Percentiles rank a stretch among this genome's conserved stretches.
These are phyloP conservation scores for Cystobasidium ongulense DNA, from an alignment of 768 basidiomycete species.

Conservation along the genomic window DNA sequence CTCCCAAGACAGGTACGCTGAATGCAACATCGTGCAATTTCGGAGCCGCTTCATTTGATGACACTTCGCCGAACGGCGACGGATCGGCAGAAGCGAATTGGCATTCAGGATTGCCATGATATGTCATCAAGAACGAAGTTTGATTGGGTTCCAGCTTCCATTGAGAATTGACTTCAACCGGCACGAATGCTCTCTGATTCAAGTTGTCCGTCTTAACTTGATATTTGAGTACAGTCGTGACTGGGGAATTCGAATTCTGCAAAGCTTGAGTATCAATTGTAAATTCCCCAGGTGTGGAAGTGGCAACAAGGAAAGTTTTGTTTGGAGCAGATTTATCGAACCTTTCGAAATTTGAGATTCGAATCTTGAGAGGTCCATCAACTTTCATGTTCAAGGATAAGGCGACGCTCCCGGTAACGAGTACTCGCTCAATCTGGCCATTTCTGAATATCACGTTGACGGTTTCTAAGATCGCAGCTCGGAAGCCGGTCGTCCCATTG, in stretches of 20 bases:
- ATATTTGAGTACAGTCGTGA: conserved; percentile 47
- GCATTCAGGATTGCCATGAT: conserved; percentile 39
- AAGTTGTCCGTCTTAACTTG: conserved; percentile 44
- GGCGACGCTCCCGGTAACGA: conserved; percentile 48
- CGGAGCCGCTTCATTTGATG: not conserved
- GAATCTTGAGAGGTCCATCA: conserved; percentile 43
- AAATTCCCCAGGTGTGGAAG: conserved; percentile 45
- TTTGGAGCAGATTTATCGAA: conserved; percentile 50
- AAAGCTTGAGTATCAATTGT: conserved; percentile 43
- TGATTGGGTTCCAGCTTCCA: conserved; percentile 47
- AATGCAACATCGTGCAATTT: conserved; percentile 42
- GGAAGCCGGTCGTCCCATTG: conserved; percentile 42
- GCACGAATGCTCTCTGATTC: conserved; percentile 38
- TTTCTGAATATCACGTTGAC: conserved; percentile 46
- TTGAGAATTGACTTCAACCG: conserved; percentile 45
- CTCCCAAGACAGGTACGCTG: conserved; percentile 42
- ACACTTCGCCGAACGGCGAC: conserved; percentile 37
- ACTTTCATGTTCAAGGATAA: conserved; percentile 35
- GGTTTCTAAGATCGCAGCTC: conserved; percentile 46
- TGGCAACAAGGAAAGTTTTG: conserved; percentile 43
- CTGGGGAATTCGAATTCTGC: conserved; percentile 30
- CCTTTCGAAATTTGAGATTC: conserved; percentile 44
- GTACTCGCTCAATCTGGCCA: conserved; percentile 44
- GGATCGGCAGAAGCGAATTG: conserved; percentile 15
- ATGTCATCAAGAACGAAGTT: conserved; percentile 46